Conservation (phyloP, 352 stramenopile species). For the Globisporangium perplexum region DNA sequence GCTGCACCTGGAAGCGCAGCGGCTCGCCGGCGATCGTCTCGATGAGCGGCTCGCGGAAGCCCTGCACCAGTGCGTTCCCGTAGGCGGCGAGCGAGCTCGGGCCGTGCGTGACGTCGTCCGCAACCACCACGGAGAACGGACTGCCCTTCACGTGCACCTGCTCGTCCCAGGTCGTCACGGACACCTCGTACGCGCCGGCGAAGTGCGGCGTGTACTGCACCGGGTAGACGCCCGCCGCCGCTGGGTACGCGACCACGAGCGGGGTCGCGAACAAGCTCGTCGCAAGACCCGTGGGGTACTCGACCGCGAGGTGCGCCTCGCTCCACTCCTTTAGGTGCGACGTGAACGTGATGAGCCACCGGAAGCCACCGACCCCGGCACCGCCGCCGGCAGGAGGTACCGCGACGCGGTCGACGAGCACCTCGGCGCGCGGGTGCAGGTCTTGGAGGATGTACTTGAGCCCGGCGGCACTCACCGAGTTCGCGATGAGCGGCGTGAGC, state of each 20-base stretch:
- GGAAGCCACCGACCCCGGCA: conserved; percentile 49
- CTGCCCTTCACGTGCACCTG: conserved; percentile 79
- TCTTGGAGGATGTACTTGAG: conserved; percentile 69
- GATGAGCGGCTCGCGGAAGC: conserved; percentile 46
- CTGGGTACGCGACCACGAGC: conserved; percentile 40
- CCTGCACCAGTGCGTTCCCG: conserved; percentile 69
- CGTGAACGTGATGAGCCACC: conserved; percentile 91
- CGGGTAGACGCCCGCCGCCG: conserved; percentile 83
- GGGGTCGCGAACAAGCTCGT: conserved; percentile 40
- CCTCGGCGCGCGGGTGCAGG: conserved; percentile 27
- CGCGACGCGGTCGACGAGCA: conserved; percentile 34
- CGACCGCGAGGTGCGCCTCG: conserved; percentile 57
- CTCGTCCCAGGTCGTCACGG: conserved; percentile 71
- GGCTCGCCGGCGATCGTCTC: conserved; percentile 44
- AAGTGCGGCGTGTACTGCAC: conserved; percentile 90
- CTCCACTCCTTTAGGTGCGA: conserved; percentile 81
- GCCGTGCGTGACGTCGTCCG: conserved; percentile 61
- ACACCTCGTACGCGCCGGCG: conserved; percentile 85
- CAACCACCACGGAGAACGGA: conserved; percentile 83
- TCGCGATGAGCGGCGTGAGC: conserved; percentile 57
- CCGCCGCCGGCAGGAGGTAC: conserved; percentile 12
- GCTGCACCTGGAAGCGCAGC: conserved; percentile 84
- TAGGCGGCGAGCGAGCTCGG: conserved; percentile 63
- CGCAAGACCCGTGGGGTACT: conserved; percentile 43
- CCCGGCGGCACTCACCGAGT: conserved; percentile 45